phyloP scores from a whole-genome alignment of 1,284 basidiomycete species.

The Ganoderma multipileum region DNA sequence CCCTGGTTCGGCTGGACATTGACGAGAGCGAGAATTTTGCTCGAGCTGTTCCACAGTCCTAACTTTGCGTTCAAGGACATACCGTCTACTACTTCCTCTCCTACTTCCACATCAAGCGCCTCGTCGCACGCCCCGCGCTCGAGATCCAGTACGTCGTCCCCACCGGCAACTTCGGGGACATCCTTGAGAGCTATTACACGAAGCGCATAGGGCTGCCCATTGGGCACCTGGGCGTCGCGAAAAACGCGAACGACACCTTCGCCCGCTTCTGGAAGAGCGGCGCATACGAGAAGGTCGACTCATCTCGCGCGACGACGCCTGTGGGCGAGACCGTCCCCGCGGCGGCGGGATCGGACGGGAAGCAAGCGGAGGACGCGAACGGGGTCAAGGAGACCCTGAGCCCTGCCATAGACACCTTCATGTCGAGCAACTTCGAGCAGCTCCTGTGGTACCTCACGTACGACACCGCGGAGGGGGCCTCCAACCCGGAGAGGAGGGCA shows the following conservation, averaged over 20 bases:
- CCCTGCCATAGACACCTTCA: constrained; percentile 98
- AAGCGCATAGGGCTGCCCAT: constrained; percentile 96
- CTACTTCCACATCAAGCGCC: constrained; percentile 77
- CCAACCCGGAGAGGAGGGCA: constrained; percentile 40
- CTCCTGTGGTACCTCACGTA: constrained; percentile 95
- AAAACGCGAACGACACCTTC: constrained; percentile 98
- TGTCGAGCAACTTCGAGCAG: constrained; percentile 98
- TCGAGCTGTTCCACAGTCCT: too few species aligned
- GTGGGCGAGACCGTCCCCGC: not conserved
- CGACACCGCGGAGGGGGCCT: constrained; percentile 57
- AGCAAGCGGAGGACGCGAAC: constrained; percentile 61
- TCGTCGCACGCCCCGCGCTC: constrained; percentile 49
- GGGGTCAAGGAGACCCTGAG: constrained; percentile 92
- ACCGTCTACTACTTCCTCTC: constrained; percentile 99
- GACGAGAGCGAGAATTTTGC: constrained; percentile 42
- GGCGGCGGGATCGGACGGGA: constrained; percentile 66
- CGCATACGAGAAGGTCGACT: constrained; percentile 88
- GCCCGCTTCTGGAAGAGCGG: constrained; percentile 95
- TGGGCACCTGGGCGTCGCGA: constrained; percentile 86
- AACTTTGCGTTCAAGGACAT: too few species aligned
- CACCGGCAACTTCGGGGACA: constrained; percentile 99
- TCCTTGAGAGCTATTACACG: constrained; percentile 97
- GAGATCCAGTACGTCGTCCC: constrained; percentile 93
- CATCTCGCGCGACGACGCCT: constrained; percentile 31
- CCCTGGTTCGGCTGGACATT: constrained; percentile 47